A percentile compares a stretch with the other conserved stretches of the same genome.
Evolutionary conservation across 495 filamentous ascomycete species (phyloP).

Genomic region (Hypoxylon perforatum): DNA sequence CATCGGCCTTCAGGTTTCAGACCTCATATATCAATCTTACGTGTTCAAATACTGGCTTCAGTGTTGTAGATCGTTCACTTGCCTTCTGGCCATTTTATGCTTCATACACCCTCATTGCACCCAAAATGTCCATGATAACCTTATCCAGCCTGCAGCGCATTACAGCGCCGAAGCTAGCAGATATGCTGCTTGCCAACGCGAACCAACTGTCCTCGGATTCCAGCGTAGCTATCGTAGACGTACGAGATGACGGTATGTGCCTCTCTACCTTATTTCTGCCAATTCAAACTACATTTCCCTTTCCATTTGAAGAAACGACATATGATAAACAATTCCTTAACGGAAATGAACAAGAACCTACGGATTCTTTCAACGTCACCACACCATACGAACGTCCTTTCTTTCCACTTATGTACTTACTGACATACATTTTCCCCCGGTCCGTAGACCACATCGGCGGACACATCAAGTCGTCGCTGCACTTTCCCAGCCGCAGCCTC

Average conservation of each 20-base stretch:
- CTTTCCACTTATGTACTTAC: not conserved
- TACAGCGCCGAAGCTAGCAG: conserved; percentile 69
- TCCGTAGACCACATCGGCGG: conserved; percentile 90
- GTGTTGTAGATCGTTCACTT: not conserved
- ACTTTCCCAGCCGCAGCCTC: conserved; percentile 78
- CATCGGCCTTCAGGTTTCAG: not conserved
- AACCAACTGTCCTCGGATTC: conserved; percentile 25
- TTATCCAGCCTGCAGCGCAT: conserved; percentile 73
- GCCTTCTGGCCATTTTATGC: not conserved
- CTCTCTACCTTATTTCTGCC: not conserved
- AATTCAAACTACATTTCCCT: not conserved
- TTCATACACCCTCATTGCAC: not conserved
- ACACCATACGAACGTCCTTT: no score
- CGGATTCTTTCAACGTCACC: no score
- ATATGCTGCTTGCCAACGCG: conserved; percentile 54
- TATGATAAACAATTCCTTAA: no score
- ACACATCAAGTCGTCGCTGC: conserved; percentile 81
- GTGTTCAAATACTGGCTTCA: not conserved
- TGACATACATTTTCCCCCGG: not conserved
- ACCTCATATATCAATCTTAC: not conserved
- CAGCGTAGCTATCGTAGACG: conserved; percentile 82
- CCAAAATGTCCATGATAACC: conserved; percentile 64
- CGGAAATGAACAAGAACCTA: no score
- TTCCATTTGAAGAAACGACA: no score
- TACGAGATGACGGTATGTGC: conserved; percentile 78